Percentiles rank a stretch among this genome's conserved stretches.
Conservation (phyloP, 805 yeast genomes). For the Metschnikowia cubensis region DNA sequence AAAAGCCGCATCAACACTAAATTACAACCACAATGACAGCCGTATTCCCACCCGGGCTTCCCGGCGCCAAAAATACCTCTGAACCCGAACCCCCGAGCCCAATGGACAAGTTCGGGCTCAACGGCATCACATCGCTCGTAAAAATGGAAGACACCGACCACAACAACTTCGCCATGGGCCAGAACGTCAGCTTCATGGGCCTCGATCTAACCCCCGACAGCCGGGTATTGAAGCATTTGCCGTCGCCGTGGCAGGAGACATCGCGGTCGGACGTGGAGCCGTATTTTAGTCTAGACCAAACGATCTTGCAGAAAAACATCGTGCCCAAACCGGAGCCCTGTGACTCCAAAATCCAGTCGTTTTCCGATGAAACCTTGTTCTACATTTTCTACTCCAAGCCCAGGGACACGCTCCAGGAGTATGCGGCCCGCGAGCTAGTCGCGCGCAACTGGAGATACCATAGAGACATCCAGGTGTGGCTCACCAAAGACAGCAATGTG, state of each 20-base stretch:
- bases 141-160: slow-evolving; percentile 61
- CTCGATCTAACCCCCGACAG: slow-evolving; percentile 48
- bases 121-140: slow-evolving; percentile 57
- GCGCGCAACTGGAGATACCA: slow-evolving; percentile 96
- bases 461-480: slow-evolving; percentile 92
- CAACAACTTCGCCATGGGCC: slow-evolving; percentile 67
- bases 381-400: slow-evolving; percentile 93
- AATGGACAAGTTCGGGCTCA: slow-evolving; percentile 63
- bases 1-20: too few relatives aligned
- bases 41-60: slow-evolving; percentile 19
- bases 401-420: slow-evolving; percentile 86
- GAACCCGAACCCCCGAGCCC: slow-evolving; percentile 28
- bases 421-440: slow-evolving; percentile 87
- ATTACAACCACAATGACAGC: slow-evolving; percentile 8
- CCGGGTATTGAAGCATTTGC: slow-evolving; percentile 60
- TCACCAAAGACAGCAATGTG: slow-evolving; percentile 85
- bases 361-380: slow-evolving; percentile 89
- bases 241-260: slow-evolving; percentile 95
- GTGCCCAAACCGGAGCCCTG: slow-evolving; percentile 41
- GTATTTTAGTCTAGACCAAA: slow-evolving; percentile 57
- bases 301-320: slow-evolving; percentile 30
- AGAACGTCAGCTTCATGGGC: slow-evolving; percentile 66
- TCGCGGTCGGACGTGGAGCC: slow-evolving; percentile 90
- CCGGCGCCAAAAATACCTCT: slow-evolving; percentile 3
- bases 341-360: slow-evolving; percentile 50